A percentile compares a stretch with the other conserved stretches of the same genome.
Evolutionary conservation across 1,139 yeast species (phyloP).

Genomic region (Hemisphaericaspora xylanilytica): DNA sequence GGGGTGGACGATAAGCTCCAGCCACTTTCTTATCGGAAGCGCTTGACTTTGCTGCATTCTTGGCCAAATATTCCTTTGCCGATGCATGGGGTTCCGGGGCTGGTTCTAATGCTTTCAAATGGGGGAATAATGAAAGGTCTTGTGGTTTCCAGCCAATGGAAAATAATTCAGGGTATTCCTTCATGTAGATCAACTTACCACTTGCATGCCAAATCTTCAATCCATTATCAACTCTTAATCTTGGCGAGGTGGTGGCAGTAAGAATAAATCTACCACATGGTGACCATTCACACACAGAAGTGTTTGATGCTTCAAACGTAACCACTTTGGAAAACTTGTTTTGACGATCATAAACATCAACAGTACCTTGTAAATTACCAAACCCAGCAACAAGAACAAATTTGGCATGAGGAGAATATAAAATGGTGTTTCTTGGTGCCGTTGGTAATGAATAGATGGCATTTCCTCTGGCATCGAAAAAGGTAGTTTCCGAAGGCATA

Average conservation of each 20-base stretch:
- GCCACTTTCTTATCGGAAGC: conserved; percentile 53
- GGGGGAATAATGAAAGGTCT: conserved; percentile 57
- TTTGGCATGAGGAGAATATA: conserved; percentile 92
- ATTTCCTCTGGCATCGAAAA: conserved; percentile 93
- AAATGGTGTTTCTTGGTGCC: conserved; percentile 84
- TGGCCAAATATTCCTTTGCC: conserved; percentile 54
- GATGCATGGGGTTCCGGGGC: conserved; percentile 70
- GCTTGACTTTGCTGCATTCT: conserved; percentile 38
- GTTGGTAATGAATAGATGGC: conserved; percentile 80
- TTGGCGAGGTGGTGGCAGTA: conserved; percentile 96
- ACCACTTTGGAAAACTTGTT: conserved; percentile 78
- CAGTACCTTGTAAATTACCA: conserved; percentile 96
- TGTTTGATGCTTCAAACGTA: conserved; percentile 87
- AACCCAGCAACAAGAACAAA: conserved; percentile 93
- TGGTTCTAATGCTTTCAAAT: conserved; percentile 48
- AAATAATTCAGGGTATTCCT: conserved; percentile 78
- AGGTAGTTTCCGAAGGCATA: conserved; percentile 96
- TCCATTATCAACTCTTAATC: conserved; percentile 95
- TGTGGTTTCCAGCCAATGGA: conserved; percentile 90
- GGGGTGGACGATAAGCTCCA: conserved; percentile 96
- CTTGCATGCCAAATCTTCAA: conserved; percentile 90
- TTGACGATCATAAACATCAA: conserved; percentile 92
- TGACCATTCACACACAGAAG: conserved; percentile 95
- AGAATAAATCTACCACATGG: conserved; percentile 95
- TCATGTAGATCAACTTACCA: conserved; percentile 75